Conservation (phyloP, 176 grass and related monocot species). For the Eleusine coracana region DNA sequence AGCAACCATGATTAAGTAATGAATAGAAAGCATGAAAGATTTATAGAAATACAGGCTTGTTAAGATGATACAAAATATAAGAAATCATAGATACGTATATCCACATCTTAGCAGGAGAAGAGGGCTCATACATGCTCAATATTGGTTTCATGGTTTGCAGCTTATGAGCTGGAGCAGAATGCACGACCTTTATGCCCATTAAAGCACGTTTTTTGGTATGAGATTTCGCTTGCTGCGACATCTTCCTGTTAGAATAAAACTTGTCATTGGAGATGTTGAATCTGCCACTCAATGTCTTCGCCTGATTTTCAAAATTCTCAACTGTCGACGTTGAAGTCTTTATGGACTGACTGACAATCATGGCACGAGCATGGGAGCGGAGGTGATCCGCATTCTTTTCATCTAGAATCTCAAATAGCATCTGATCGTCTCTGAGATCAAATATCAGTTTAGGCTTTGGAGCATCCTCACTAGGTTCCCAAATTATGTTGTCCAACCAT, state of each 20-base stretch:
- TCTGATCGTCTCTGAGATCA: slow-evolving; percentile 95
- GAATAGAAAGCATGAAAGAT: slow-evolving; percentile 21
- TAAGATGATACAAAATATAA: not conserved
- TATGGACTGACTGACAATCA: slow-evolving; percentile 64
- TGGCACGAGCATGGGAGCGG: slow-evolving; percentile 84
- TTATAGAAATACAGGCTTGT: not conserved
- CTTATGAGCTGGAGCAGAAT: slow-evolving; percentile 89
- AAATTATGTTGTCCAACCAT: slow-evolving; percentile 91
- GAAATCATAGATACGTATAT: not conserved
- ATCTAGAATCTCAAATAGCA: slow-evolving; percentile 96
- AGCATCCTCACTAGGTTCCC: slow-evolving; percentile 63
- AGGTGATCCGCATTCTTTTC: slow-evolving; percentile 75
- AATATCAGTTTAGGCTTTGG: slow-evolving; percentile 87
- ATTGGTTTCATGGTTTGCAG: slow-evolving; percentile 91
- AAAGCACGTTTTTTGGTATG: slow-evolving; percentile 83
- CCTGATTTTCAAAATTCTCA: slow-evolving; percentile 62
- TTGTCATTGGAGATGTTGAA: slow-evolving; percentile 98
- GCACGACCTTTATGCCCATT: slow-evolving; percentile 76
- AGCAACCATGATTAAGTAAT: slow-evolving; percentile 1
- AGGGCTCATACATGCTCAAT: slow-evolving; percentile 69
- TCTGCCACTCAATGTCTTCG: slow-evolving; percentile 48
- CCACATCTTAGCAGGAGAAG: slow-evolving; percentile 2
- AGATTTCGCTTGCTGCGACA: slow-evolving; percentile 82
- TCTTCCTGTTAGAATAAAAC: slow-evolving; percentile 90
- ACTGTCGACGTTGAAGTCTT: slow-evolving; percentile 54